These are phyloP conservation scores for Puccinia novopanici DNA, from an alignment of 1,284 basidiomycete genomes.

Conservation along the genomic window DNA sequence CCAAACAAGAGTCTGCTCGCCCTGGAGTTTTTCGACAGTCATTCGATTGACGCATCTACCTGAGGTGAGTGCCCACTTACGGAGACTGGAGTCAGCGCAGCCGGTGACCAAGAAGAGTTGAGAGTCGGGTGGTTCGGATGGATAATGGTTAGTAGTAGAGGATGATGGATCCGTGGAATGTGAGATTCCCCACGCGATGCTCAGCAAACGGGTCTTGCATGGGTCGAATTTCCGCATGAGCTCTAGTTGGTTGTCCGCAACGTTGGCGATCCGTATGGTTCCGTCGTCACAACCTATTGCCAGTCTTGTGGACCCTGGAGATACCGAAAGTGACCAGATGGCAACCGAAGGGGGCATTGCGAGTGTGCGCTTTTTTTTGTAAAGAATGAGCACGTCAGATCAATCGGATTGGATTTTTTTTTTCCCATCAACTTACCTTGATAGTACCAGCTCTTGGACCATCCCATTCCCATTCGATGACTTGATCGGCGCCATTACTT, in stretches of 20 bases:
- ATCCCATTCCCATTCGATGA: conserved; percentile 30
- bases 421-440: conserved; percentile 10
- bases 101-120: conserved; percentile 90
- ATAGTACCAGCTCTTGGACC: conserved; percentile 33
- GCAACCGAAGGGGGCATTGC: conserved; percentile 81
- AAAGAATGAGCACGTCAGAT: conserved; percentile 52
- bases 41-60: conserved; percentile 65
- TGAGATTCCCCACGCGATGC: conserved; percentile 86
- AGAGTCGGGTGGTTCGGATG: conserved; percentile 68
- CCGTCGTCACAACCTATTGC: conserved; percentile 93
- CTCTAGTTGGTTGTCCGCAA: conserved; percentile 70
- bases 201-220: conserved; percentile 64
- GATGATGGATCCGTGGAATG: conserved; percentile 57
- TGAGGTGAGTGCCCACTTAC: conserved; percentile 81
- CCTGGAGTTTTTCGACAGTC: conserved; percentile 70
- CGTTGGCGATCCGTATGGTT: conserved; percentile 74
- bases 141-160: conserved; percentile 53
- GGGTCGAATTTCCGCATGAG: conserved; percentile 74
- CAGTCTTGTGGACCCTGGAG: conserved; percentile 76
- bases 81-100: conserved; percentile 84
- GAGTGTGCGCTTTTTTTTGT: conserved; percentile 65
- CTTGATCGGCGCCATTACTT: conserved; percentile 6
- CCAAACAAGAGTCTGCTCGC: conserved; percentile 92
- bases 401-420: too few relatives aligned
- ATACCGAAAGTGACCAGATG: conserved; percentile 88